Conservation (phyloP, 1,139 yeast species). For the Taiozyma sp. region DNA sequence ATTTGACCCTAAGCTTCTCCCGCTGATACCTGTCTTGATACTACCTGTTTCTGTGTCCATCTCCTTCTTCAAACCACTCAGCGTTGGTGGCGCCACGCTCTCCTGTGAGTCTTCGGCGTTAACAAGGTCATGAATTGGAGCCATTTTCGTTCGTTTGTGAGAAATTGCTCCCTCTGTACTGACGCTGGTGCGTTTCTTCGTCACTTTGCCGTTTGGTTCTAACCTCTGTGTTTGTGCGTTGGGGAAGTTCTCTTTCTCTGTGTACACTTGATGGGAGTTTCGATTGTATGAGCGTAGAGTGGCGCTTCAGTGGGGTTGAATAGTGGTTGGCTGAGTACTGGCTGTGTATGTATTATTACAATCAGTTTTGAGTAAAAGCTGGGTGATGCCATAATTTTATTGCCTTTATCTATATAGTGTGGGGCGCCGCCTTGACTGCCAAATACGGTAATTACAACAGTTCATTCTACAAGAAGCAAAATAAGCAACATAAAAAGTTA, state of each 20-base stretch:
- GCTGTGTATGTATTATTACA: no score
- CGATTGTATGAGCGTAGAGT: neutral
- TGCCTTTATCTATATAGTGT: neutral
- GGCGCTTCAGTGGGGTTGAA: no score
- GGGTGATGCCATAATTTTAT: neutral
- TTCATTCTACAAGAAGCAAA: neutral
- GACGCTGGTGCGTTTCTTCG: neutral
- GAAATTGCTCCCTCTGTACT: neutral
- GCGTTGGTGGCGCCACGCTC: neutral
- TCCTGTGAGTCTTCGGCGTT: neutral
- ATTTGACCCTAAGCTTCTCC: neutral
- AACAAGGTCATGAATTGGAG: slow-evolving; percentile 8
- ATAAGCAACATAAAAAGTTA: neutral
- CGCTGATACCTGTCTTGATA: neutral
- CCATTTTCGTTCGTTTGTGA: neutral
- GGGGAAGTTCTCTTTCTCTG: neutral
- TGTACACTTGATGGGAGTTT: neutral
- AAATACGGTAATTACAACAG: neutral
- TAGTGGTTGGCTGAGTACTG: no score
- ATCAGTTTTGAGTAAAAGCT: neutral
- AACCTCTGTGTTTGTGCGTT: neutral
- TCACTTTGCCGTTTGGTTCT: neutral
- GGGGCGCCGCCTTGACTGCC: neutral
- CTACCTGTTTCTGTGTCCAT: neutral
- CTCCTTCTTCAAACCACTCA: neutral